Evolutionary conservation across 1,284 basidiomycete genomes (phyloP), one percentile per base, ranked within the genome.

Genomic region (Testicularia cyperi): DNA sequence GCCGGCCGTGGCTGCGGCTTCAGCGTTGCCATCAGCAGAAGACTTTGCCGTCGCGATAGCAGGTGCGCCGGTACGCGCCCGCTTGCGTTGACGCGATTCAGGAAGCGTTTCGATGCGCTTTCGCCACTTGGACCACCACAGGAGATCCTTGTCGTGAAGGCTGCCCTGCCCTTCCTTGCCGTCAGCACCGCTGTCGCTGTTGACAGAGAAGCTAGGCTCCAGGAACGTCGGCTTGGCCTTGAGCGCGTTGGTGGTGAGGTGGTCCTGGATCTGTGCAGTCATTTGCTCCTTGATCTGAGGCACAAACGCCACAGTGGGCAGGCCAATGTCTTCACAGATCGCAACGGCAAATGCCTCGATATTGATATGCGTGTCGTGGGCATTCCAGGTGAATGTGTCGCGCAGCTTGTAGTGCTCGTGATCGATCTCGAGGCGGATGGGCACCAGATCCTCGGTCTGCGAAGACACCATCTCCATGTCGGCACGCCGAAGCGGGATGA

Each of bases 331-430:
- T 68, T 96, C 92, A 31, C 94, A 87, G 15, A 98, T 80, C 9
- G 86, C 86, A 65, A 88, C 86, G 1, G 92, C 92, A 71, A 98
- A 96, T 27, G 85, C 78, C 70, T 95, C 90, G 2, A 92, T 89
- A 0, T 89, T 88, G 26, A 95, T 85, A 40, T 90, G 81, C 2
- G 88, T 85, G 77, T 97, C 94, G 89, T 73, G 36, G 40, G 92
- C 79, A 73, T 98, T 96, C 94, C 94, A 99, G 25, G 94, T 84
- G 77, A 98, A 96, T 0, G 94, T 92, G 76, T 99, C 94, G 27
- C 91, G 85, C 81, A 97, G 85, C 78, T 88, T 89, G 75, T 88
- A 87, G 72, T 90, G 88, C 38, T 83, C 83, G 43, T 94, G 86
- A 67, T 98, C 95, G 68, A 97, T 86, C 77, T 98, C 95, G 38